Evolutionary conservation across 2,329 filamentous ascomycete genomes (phyloP).

Genomic region (Aspergillus sojae): DNA sequence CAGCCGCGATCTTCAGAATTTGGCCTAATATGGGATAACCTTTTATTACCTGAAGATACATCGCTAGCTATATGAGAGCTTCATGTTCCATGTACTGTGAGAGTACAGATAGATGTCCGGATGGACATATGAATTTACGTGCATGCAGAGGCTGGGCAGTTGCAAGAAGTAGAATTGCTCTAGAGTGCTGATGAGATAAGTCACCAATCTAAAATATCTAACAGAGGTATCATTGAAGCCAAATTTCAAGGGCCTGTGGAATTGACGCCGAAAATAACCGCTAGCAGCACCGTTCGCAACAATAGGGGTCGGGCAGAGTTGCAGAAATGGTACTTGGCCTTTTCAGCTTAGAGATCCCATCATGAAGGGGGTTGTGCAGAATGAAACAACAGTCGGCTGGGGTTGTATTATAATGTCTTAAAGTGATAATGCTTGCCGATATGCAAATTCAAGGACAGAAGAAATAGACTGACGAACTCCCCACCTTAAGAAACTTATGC

Average conservation of each 20-base stretch:
- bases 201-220: no score
- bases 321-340: background rate
- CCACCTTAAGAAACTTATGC: background rate
- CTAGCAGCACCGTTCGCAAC: background rate
- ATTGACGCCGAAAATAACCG: no score
- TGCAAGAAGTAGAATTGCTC: no score
- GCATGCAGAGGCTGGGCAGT: no score
- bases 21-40: background rate
- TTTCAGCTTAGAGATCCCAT: background rate
- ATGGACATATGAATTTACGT: no score
- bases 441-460: background rate
- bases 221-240: no score
- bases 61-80: background rate
- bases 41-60: background rate
- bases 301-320: background rate
- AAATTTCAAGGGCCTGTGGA: no score
- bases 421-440: background rate
- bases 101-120: no score
- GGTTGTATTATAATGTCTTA: background rate
- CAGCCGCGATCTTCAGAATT: background rate
- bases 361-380: background rate
- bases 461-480: background rate
- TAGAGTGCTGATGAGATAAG: no score
- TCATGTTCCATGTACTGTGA: background rate
- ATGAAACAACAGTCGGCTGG: background rate